Evolutionary conservation across 345 rosid genomes (phyloP), one percentile per base, ranked within the genome.

Genomic region (Excoecaria agallocha): DNA sequence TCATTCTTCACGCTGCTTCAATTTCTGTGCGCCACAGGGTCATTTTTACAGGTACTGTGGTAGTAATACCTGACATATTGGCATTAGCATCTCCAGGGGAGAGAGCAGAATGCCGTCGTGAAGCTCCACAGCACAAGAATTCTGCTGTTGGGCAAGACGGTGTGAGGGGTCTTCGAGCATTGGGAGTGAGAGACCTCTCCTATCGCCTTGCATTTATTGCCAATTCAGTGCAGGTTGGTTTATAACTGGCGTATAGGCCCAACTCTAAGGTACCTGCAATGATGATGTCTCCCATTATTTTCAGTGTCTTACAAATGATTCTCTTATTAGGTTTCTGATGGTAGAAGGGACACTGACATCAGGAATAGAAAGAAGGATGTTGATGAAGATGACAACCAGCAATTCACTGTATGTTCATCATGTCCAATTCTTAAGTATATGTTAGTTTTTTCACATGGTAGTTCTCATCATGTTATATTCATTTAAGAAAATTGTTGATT

Each of bases 21-120:
- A 8, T 68, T 67, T 55, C 19, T 73, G 65, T 66, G 22, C 71
- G 51, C 55, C 70, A 2, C 91, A 94, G 98, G 85, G 99, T 95
- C 71, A 84, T 93, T 74, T 93, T 95, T 80, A 91, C 98, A 0
- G 99, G 99, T 52, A 87, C 96, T 0, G 87, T 90, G 3, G 99
- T 93, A 81, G 99, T 91, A 35, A 90, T 95, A 80, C 99, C 99
- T 8, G 98, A 93, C 79, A 92, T 93, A 82, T 79, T 81, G 75
- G 98, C 99, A 35, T 69, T 95, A 79, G 97, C 96, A 12, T 89
- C 99, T 50, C 96, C 97, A 58, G 99, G 99, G 58, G 98, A 93
- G 89, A 89, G 97, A 84, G 88, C 96, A 50, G 94, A 92, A 81
- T 89, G 93, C 68, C 87, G 92, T 3, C 82, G 88, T 43, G 99